These are phyloP conservation scores for Geotrichum carabidarum DNA, from an alignment of 1,139 yeast genomes.

Conservation along the genomic window DNA sequence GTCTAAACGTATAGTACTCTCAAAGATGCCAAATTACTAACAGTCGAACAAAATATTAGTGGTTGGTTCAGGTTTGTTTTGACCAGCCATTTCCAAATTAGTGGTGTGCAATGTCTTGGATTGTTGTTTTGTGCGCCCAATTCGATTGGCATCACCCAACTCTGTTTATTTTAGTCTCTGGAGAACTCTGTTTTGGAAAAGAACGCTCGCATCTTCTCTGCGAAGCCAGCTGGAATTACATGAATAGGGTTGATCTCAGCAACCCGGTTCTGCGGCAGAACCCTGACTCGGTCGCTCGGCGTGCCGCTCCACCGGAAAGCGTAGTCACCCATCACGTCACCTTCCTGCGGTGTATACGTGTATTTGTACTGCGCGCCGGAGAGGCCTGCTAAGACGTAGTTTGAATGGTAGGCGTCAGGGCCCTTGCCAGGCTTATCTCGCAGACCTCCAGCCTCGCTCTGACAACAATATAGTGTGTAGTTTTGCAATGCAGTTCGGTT, in stretches of 20 bases:
- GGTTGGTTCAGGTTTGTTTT: no score
- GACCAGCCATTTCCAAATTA: no score
- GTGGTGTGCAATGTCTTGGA: no score
- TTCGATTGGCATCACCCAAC: not conserved
- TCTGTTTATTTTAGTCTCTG: not conserved
- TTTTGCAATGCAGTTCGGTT: slow-evolving; percentile 54
- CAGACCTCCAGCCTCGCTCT: slow-evolving; percentile 62
- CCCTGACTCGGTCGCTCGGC: slow-evolving; percentile 21
- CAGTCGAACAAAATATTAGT: no score
- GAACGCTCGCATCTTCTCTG: slow-evolving; percentile 31
- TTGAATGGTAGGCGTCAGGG: slow-evolving; percentile 88
- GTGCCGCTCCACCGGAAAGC: slow-evolving; percentile 32
- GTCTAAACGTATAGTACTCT: no score
- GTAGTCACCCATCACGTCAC: slow-evolving; percentile 27
- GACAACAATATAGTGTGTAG: slow-evolving; percentile 75
- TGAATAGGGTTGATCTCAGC: slow-evolving; percentile 56
- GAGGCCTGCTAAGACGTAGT: slow-evolving; percentile 75
- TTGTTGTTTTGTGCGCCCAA: not conserved
- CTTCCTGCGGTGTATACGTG: slow-evolving; percentile 30
- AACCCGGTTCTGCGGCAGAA: slow-evolving; percentile 29
- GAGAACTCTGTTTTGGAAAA: slow-evolving; percentile 10
- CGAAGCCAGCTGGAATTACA: slow-evolving; percentile 50
- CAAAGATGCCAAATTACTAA: no score
- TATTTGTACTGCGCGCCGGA: slow-evolving; percentile 61
- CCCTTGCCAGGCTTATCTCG: slow-evolving; percentile 79